Percentiles rank a stretch among this genome's conserved stretches.
These are phyloP conservation scores for Sporothrix mexicana DNA, from an alignment of 2,329 filamentous ascomycete genomes.

Conservation along the genomic window DNA sequence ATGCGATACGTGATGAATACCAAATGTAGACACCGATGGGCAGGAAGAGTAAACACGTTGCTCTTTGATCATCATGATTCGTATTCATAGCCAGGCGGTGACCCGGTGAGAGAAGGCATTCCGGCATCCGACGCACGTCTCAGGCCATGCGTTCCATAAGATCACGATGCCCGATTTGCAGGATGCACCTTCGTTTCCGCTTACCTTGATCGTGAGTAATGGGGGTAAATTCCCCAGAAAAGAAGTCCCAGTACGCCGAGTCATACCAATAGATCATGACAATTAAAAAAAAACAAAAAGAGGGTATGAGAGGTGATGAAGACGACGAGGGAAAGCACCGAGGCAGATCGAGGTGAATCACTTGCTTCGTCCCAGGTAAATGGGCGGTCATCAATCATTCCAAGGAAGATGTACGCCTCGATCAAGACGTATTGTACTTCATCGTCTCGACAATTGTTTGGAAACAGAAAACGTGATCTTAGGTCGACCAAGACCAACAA, in stretches of 20 bases:
- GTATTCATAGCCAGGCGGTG: not conserved
- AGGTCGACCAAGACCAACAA: too few species aligned
- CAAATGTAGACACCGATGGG: not conserved
- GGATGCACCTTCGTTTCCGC: not conserved
- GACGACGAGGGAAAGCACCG: not conserved
- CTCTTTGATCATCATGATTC: not conserved
- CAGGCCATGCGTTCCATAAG: not conserved
- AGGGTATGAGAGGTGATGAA: not conserved
- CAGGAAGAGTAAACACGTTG: not conserved
- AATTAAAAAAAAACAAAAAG: slow-evolving; percentile 18
- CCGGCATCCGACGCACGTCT: not conserved
- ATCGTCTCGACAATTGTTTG: slow-evolving; percentile 11
- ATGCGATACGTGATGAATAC: not conserved
- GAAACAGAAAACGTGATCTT: not conserved
- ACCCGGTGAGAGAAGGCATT: not conserved
- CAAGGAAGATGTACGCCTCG: not conserved
- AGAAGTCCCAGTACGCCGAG: not conserved
- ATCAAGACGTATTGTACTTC: not conserved
- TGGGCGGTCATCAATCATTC: not conserved
- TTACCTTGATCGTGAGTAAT: not conserved
- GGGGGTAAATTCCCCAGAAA: not conserved
- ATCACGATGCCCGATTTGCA: not conserved
- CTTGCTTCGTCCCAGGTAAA: slow-evolving; percentile 25
- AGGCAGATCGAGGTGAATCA: slow-evolving; percentile 8
- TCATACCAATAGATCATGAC: not conserved